Evolutionary conservation across 108 stramenopile genomes (phyloP).

Genomic region (Skeletonema grethae): DNA sequence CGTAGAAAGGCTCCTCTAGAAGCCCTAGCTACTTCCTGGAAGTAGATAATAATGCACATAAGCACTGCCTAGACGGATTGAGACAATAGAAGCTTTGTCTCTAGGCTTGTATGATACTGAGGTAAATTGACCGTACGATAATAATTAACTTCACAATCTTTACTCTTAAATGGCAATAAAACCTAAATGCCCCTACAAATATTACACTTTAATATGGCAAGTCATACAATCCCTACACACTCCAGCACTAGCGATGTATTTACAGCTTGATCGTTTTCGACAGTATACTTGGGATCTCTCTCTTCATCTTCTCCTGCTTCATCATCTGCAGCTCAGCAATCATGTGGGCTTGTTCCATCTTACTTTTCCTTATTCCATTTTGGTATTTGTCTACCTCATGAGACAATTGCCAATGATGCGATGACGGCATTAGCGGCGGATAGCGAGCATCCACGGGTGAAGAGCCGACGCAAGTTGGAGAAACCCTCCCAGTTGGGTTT

Average conservation of each 20-base stretch:
- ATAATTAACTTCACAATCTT: no score
- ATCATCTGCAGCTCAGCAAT: conserved; percentile 30
- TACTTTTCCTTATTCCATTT: conserved; percentile 13
- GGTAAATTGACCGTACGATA: no score
- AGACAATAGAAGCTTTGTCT: no score
- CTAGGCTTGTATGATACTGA: no score
- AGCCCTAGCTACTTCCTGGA: no score
- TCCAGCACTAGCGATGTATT: background rate
- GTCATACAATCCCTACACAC: no score
- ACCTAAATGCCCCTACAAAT: no score
- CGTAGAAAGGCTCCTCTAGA: no score
- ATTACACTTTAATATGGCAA: no score
- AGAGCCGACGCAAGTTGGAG: conserved; percentile 1
- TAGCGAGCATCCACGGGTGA: background rate
- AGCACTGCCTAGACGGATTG: no score
- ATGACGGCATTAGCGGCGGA: background rate
- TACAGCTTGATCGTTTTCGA: background rate
- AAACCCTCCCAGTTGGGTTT: background rate
- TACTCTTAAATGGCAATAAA: no score
- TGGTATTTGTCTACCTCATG: conserved; percentile 5
- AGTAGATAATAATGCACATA: no score
- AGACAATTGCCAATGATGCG: background rate
- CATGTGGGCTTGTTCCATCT: conserved; percentile 24
- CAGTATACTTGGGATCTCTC: background rate
- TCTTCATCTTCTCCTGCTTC: conserved; percentile 18